A percentile compares a stretch with the other conserved stretches of the same genome.
Conservation (phyloP, 1,139 yeast genomes). For the Blastobotrys petasosporus region DNA sequence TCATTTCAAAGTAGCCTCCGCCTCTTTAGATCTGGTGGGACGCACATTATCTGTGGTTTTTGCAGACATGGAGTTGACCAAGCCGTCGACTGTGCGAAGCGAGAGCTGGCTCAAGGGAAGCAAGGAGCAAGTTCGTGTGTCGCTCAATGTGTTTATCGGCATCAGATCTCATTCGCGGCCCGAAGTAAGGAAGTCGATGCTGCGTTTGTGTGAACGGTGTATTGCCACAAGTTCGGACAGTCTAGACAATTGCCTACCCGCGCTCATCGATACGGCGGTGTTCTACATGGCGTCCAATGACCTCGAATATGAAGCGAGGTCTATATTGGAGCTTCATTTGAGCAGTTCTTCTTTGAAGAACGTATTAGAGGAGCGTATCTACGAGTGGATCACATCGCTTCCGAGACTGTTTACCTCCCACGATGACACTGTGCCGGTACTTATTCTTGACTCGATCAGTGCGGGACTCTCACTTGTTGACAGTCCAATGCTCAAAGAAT, state of each 20-base stretch:
- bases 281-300: constrained; percentile 7
- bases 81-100: constrained; percentile 34
- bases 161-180: constrained; percentile 28
- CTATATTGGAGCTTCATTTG: background rate
- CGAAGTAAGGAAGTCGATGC: constrained; percentile 33
- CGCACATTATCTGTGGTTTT: constrained; percentile 37
- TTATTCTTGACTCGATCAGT: constrained; percentile 18
- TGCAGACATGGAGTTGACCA: constrained; percentile 35
- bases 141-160: constrained; percentile 22
- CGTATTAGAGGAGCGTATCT: constrained; percentile 13
- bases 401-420: constrained; percentile 27
- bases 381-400: constrained; percentile 30
- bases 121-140: constrained; percentile 48
- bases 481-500: constrained; percentile 1
- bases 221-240: constrained; percentile 32
- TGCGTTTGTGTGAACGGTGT: constrained; percentile 30
- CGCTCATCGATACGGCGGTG: constrained; percentile 29
- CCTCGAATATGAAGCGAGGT: background rate
- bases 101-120: constrained; percentile 62
- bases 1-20: constrained; percentile 39
- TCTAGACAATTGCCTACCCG: constrained; percentile 35
- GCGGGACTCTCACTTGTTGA: constrained; percentile 15
- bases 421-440: constrained; percentile 24
- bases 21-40: constrained; percentile 33
- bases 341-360: background rate